Evolutionary conservation across 1,284 basidiomycete genomes (phyloP).

Genomic region (Apiotrichum domesticum): DNA sequence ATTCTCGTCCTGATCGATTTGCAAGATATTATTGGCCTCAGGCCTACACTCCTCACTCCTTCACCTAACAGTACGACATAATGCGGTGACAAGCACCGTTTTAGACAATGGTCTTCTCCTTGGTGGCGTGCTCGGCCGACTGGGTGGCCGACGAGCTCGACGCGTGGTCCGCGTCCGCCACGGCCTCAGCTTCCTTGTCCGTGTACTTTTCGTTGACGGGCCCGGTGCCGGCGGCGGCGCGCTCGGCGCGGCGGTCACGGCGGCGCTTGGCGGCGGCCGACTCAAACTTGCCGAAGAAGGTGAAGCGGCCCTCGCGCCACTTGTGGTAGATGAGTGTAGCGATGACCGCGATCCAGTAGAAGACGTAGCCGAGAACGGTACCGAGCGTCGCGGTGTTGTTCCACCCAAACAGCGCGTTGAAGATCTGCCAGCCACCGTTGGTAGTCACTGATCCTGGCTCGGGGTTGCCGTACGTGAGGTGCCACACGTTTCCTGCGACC

Average conservation of each 20-base stretch:
- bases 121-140: background rate
- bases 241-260: background rate
- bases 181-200: background rate
- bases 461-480: conserved; percentile 70
- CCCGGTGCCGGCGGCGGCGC: background rate
- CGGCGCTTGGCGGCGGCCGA: background rate
- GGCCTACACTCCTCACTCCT: no score
- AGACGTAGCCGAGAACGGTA: conserved; percentile 64
- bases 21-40: no score
- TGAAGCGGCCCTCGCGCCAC: conserved; percentile 52
- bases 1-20: no score
- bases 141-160: background rate
- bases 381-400: conserved; percentile 54
- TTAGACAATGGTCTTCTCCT: background rate
- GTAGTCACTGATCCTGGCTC: conserved; percentile 50
- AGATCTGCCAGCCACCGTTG: conserved; percentile 46
- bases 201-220: background rate
- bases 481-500: conserved; percentile 71
- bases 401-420: conserved; percentile 48
- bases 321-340: conserved; percentile 62
- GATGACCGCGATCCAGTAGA: conserved; percentile 73
- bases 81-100: no score
- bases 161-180: background rate
- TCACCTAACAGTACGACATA: no score
- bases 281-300: conserved; percentile 34